phyloP scores from a whole-genome alignment of 2,329 filamentous ascomycete genomes.

The Stagonosporopsis vannaccii region DNA sequence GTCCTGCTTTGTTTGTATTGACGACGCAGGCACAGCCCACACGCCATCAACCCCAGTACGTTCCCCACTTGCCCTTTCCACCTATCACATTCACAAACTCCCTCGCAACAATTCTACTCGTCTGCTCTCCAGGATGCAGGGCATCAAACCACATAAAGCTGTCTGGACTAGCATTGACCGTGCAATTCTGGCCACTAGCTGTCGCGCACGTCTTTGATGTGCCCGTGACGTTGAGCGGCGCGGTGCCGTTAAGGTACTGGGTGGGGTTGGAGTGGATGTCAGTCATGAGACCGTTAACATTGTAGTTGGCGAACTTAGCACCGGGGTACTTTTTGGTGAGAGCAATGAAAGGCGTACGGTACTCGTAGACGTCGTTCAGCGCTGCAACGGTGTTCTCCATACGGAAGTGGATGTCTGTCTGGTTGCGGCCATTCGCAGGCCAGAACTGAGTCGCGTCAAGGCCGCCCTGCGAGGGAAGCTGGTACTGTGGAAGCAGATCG shows the following conservation, averaged over 20 bases:
- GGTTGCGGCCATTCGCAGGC: constrained; percentile 57
- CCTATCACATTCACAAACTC: constrained; percentile 64
- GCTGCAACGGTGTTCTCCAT: constrained; percentile 61
- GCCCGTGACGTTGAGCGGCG: constrained; percentile 68
- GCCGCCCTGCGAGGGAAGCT: constrained; percentile 56
- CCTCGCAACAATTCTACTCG: constrained; percentile 64
- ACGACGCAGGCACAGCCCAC: no score
- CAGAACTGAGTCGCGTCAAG: constrained; percentile 56
- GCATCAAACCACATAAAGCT: constrained; percentile 78
- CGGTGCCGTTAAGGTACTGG: constrained; percentile 67
- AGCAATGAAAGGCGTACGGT: constrained; percentile 53
- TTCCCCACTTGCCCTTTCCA: constrained; percentile 57
- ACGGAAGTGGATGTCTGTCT: constrained; percentile 58
- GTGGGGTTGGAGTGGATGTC: constrained; percentile 70
- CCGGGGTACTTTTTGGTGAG: constrained; percentile 57
- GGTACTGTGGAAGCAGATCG: constrained; percentile 72
- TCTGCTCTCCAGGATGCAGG: constrained; percentile 73
- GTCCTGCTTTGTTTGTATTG: no score
- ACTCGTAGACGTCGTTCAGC: constrained; percentile 61
- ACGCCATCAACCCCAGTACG: constrained; percentile 48
- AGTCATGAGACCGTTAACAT: constrained; percentile 67
- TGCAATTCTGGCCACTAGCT: constrained; percentile 49
- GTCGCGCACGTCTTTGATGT: constrained; percentile 63
- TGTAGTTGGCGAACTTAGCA: constrained; percentile 70
- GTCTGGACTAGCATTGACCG: constrained; percentile 49